These are phyloP conservation scores for Trametes polyzona DNA, from an alignment of 1,284 basidiomycete species.

Conservation along the genomic window DNA sequence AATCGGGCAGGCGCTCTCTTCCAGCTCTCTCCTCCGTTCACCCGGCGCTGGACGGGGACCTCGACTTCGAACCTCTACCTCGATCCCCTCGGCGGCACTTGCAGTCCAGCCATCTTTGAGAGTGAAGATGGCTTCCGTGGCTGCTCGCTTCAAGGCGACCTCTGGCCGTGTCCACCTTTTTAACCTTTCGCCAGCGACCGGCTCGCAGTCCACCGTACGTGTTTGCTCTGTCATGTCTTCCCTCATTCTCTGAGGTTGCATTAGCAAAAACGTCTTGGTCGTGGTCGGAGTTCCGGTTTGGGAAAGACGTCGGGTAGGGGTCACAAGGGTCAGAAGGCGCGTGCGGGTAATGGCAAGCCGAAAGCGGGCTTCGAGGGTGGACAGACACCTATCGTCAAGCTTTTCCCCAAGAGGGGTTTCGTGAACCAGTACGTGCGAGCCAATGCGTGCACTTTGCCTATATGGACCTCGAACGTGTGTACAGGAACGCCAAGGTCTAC, in stretches of 20 bases:
- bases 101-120: neutral
- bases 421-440: conserved; percentile 76
- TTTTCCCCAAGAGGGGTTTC: conserved; percentile 95
- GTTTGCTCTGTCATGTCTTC: neutral
- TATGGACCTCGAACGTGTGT: neutral
- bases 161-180: conserved; percentile 28
- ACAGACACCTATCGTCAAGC: conserved; percentile 91
- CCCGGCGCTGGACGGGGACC: conserved; percentile 4
- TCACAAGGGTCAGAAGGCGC: conserved; percentile 95
- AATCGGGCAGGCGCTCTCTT: conserved; percentile 10
- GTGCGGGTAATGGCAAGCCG: conserved; percentile 89
- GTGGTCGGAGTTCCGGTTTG: conserved; percentile 89
- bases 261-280: conserved; percentile 92
- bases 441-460: neutral
- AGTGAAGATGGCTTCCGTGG: conserved; percentile 22
- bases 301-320: conserved; percentile 94
- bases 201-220: conserved; percentile 66
- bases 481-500: conserved; percentile 75
- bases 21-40: conserved; percentile 7
- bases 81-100: neutral
- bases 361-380: conserved; percentile 92
- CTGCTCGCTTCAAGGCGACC: conserved; percentile 26
- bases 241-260: conserved; percentile 5
- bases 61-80: conserved; percentile 4
- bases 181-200: conserved; percentile 63